Conservation (phyloP, 305 asterid species). For the Plantago coronopus region DNA sequence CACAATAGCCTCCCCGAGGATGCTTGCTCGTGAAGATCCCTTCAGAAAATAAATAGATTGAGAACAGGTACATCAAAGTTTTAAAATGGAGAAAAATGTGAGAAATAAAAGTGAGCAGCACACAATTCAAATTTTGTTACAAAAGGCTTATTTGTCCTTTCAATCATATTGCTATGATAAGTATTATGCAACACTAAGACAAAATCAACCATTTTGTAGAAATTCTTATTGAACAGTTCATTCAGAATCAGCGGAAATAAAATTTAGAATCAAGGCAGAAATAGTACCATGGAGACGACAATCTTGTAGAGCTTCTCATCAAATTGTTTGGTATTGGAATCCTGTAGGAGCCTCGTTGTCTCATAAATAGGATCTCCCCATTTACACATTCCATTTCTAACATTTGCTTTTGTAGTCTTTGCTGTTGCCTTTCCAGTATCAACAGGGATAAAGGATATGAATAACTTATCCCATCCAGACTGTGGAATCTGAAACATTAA, state of each 20-base stretch:
- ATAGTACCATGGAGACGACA: conserved; percentile 83
- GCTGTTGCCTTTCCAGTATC: conserved; percentile 87
- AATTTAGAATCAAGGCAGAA: conserved; percentile 23
- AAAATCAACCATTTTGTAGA: background rate
- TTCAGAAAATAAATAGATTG: conserved; percentile 31
- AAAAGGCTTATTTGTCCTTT: background rate
- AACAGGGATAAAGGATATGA: conserved; percentile 71
- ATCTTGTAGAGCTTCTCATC: conserved; percentile 97
- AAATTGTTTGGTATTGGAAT: conserved; percentile 72
- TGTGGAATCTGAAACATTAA: conserved; percentile 77
- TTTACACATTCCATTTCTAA: conserved; percentile 91
- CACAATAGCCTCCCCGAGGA: conserved; percentile 87
- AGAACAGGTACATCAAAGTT: conserved; percentile 11
- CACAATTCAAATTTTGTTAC: background rate
- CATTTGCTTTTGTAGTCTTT: conserved; percentile 92
- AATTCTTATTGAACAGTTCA: background rate
- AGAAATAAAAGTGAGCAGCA: background rate
- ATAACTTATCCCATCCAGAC: conserved; percentile 95
- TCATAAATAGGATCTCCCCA: conserved; percentile 99
- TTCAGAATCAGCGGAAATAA: background rate
- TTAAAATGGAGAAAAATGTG: conserved; percentile 1
- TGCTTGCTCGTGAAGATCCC: conserved; percentile 95
- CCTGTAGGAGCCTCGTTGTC: conserved; percentile 94
- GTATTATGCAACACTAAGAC: background rate
- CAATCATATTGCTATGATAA: background rate